Percentiles rank a stretch among this genome's conserved stretches.
Evolutionary conservation across 1,284 basidiomycete genomes (phyloP).

Genomic region (Sporisorium scitamineum): DNA sequence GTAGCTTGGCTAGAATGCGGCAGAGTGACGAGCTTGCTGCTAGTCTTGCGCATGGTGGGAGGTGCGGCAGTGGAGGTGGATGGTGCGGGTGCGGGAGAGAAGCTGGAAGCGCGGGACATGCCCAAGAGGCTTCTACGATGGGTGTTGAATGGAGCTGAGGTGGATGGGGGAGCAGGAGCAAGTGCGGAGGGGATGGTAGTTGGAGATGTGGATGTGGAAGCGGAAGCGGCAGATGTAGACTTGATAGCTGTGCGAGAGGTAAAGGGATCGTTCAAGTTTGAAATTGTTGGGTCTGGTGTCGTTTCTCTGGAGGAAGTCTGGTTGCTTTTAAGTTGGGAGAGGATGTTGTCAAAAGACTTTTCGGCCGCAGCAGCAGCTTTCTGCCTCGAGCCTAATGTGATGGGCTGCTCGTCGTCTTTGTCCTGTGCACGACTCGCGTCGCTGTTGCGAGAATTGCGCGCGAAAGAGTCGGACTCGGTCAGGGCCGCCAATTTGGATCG

Average conservation of each 20-base stretch:
- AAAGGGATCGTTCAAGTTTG: neutral
- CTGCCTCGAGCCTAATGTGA: constrained; percentile 43
- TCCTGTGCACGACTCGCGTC: constrained; percentile 1
- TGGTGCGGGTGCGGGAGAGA: constrained; percentile 32
- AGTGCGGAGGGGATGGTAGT: constrained; percentile 6
- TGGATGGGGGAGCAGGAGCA: neutral
- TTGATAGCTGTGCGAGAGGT: neutral
- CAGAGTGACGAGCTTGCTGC: constrained; percentile 15
- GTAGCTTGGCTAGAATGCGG: constrained; percentile 18
- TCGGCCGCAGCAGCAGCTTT: constrained; percentile 44
- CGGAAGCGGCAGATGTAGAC: neutral
- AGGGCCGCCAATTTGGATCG: constrained; percentile 20
- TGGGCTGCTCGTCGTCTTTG: constrained; percentile 34
- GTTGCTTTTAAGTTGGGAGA: constrained; percentile 37
- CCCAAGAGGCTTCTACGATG: constrained; percentile 34
- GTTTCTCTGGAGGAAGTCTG: neutral
- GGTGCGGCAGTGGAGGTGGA: constrained; percentile 6
- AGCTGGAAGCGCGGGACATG: constrained; percentile 52
- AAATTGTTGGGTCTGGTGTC: neutral
- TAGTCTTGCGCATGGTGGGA: constrained; percentile 24
- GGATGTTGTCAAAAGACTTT: constrained; percentile 47
- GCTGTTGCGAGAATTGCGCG: neutral
- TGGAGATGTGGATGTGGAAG: constrained; percentile 7
- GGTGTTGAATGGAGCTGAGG: constrained; percentile 12
- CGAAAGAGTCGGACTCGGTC: constrained; percentile 1